A percentile compares a stretch with the other conserved stretches of the same genome.
These are phyloP conservation scores for Psidium guajava DNA, from an alignment of 345 rosid genomes.

Conservation along the genomic window DNA sequence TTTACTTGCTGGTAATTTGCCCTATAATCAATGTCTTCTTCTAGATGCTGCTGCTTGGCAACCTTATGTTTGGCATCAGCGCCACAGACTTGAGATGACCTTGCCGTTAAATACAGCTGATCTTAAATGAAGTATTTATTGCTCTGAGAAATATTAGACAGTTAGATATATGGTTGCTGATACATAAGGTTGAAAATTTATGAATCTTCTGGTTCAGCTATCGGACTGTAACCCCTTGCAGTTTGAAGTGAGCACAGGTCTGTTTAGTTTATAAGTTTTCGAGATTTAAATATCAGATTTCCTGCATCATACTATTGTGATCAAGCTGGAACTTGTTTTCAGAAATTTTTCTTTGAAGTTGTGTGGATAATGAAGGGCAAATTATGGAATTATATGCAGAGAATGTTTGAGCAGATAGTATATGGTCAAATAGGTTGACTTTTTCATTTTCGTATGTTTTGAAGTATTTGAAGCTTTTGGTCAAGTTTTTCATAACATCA, in stretches of 20 bases:
- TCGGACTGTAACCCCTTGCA: neutral
- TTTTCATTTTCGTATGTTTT: neutral
- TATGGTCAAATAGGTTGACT: neutral
- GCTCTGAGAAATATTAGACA: neutral
- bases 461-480: neutral
- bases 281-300: neutral
- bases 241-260: neutral
- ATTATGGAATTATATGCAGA: neutral
- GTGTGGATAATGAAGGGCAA: neutral
- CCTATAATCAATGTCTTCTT: neutral
- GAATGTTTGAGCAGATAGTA: neutral
- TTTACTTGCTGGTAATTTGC: slow-evolving; percentile 66
- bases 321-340: neutral
- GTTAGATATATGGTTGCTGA: neutral
- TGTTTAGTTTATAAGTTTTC: neutral
- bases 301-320: neutral
- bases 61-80: neutral
- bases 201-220: neutral
- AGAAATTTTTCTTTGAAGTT: neutral
- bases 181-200: neutral
- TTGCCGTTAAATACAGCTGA: neutral
- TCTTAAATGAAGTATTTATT: neutral
- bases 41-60: neutral
- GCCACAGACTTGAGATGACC: neutral
- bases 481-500: neutral